Conservation (phyloP, 176 grass and related monocot genomes). For the Aegilops speltoides region DNA sequence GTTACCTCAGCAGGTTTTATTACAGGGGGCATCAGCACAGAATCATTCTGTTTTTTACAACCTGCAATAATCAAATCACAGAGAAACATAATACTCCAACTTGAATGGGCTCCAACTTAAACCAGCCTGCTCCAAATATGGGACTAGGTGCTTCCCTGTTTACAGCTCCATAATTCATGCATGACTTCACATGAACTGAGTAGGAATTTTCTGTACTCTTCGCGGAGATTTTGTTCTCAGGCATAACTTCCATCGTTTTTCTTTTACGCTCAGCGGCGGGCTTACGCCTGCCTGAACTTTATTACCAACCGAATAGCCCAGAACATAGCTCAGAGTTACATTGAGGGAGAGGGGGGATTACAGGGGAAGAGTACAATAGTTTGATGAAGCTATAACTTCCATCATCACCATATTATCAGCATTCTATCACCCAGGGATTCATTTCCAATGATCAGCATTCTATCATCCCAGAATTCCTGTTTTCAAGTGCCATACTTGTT, state of each 20-base stretch:
- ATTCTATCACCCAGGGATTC: too few species aligned
- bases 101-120: background rate
- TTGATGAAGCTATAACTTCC: background rate
- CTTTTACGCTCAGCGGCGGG: too few species aligned
- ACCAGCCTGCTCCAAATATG: background rate
- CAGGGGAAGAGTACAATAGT: too few species aligned
- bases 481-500: background rate
- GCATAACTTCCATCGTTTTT: background rate
- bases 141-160: background rate
- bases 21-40: background rate
- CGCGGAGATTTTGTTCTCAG: background rate
- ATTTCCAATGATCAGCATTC: too few species aligned
- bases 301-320: too few species aligned
- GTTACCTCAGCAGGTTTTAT: background rate
- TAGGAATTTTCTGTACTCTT: background rate
- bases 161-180: background rate
- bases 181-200: background rate
- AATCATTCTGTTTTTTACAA: conserved; percentile 10
- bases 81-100: background rate
- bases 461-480: background rate
- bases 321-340: too few species aligned
- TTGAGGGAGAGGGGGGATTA: too few species aligned
- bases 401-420: background rate
- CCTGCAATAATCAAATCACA: background rate
- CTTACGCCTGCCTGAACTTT: too few species aligned